Evolutionary conservation across 345 rosid species (phyloP).

Genomic region (Salix viminalis): DNA sequence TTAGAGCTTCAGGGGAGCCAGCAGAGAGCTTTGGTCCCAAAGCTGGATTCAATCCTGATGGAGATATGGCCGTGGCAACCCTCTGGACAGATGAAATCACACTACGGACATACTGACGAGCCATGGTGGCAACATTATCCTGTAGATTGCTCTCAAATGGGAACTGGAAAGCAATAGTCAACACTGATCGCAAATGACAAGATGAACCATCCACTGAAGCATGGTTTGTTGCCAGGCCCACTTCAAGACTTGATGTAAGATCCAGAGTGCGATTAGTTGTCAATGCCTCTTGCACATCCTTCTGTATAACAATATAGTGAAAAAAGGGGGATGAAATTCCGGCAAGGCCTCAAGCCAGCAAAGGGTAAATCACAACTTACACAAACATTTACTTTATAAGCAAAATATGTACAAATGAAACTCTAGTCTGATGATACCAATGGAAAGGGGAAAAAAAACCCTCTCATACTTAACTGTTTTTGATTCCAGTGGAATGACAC

Average conservation of each 20-base stretch:
- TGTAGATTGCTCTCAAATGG: constrained; percentile 83
- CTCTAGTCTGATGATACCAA: background rate
- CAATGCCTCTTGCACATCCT: constrained; percentile 53
- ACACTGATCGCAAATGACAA: constrained; percentile 60
- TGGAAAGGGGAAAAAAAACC: background rate
- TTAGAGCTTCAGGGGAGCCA: constrained; percentile 92
- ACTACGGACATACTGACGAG: constrained; percentile 81
- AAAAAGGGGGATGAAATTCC: background rate
- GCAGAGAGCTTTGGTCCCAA: constrained; percentile 67
- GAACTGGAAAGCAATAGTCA: constrained; percentile 98
- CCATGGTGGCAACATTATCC: constrained; percentile 94
- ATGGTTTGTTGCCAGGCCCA: constrained; percentile 55
- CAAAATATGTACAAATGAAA: background rate
- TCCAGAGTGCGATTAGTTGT: constrained; percentile 70
- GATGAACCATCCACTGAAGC: constrained; percentile 50
- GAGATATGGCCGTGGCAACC: constrained; percentile 93
- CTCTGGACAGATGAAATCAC: constrained; percentile 94
- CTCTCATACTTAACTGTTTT: constrained; percentile 55
- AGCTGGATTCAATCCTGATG: constrained; percentile 65
- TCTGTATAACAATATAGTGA: constrained; percentile 33
- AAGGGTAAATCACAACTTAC: background rate
- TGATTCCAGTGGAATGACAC: constrained; percentile 82
- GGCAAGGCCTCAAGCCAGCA: background rate
- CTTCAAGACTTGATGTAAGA: constrained; percentile 92
- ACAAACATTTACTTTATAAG: background rate